Evolutionary conservation across 2,329 filamentous ascomycete genomes (phyloP), one percentile per base, ranked within the genome.

Genomic region (Shiraia sp.): DNA sequence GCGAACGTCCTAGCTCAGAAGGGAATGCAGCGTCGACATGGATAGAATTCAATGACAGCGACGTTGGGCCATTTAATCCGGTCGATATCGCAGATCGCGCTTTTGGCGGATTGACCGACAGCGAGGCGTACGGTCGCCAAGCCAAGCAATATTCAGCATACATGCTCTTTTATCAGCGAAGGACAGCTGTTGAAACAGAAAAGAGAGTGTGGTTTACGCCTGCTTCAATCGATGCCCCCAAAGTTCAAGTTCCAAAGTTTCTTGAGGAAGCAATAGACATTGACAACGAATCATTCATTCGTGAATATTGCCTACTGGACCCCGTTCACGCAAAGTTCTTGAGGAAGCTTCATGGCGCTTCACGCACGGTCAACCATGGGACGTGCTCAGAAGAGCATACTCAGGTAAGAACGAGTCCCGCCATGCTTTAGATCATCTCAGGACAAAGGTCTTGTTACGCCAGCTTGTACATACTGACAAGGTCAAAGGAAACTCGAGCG

Each of bases 91-190:
- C 88, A 45, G 78, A 79, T 39, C 81, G 85, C 29, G 93, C 91
- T 55, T 96, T 90, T 44, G 74, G 75, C 22, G 74, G 74, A 1
- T 72, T 49, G 14, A 59, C 44, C 10, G 66, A 67, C 4, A 30
- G 31, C 7, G 65, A 68, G 3, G 43, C 49, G 9, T 63, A 59
- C 27, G 58, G 49, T 16, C 54, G 58, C 6, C 51, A 56, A 24
- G 56, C 53, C 36, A 69, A 69, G 40, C 53, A 58, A 28, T 69
- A 59, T 40, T 97, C 90, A 65, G 93, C 92, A 10, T 99, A 99
- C 68, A 97, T 99, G 88, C 79, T 99, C 7, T 97, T 99, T 68
- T 99, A 99, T 66, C 88, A 96, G 66, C 83, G 93, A 34, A 81
- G 84, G 3, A 85, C 85, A 0, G 81, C 82, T 4, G 76, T 91